These are phyloP conservation scores for Neurospora intermedia DNA, from an alignment of 495 filamentous ascomycete genomes.

Conservation along the genomic window DNA sequence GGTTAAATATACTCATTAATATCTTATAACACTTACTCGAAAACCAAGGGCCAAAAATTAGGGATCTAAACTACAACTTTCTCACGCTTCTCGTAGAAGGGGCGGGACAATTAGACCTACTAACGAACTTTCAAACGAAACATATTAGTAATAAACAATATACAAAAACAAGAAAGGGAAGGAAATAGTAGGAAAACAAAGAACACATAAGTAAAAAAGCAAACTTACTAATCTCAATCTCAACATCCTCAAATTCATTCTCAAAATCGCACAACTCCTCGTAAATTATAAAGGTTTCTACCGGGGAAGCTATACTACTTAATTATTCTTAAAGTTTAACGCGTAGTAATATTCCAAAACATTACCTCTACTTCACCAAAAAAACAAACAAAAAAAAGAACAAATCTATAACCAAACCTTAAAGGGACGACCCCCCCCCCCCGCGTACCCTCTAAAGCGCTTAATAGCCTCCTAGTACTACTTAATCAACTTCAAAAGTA, in stretches of 20 bases:
- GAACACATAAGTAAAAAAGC: not conserved
- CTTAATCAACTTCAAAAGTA: too few species aligned
- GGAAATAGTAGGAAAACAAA: not conserved
- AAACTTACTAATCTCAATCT: conserved; percentile 56
- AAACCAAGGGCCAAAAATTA: conserved; percentile 81
- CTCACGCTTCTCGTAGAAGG: conserved; percentile 62
- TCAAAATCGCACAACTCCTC: conserved; percentile 53
- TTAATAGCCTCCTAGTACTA: too few species aligned
- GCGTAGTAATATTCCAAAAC: not conserved
- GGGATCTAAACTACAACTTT: conserved; percentile 54
- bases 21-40: conserved; percentile 71
- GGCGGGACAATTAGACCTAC: conserved; percentile 37
- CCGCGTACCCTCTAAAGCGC: too few species aligned
- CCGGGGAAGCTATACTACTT: conserved; percentile 11
- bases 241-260: conserved; percentile 60
- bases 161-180: not conserved
- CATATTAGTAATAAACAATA: not conserved
- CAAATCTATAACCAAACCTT: too few species aligned
- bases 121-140: conserved; percentile 39
- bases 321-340: not conserved
- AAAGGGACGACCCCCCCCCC: too few species aligned
- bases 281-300: conserved; percentile 35
- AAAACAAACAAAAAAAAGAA: not conserved
- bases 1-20: conserved; percentile 78
- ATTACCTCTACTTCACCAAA: not conserved